Base-by-base conservation (phyloP, 2,329 filamentous ascomycete species). In the Fusarium fracticaudum region DNA sequence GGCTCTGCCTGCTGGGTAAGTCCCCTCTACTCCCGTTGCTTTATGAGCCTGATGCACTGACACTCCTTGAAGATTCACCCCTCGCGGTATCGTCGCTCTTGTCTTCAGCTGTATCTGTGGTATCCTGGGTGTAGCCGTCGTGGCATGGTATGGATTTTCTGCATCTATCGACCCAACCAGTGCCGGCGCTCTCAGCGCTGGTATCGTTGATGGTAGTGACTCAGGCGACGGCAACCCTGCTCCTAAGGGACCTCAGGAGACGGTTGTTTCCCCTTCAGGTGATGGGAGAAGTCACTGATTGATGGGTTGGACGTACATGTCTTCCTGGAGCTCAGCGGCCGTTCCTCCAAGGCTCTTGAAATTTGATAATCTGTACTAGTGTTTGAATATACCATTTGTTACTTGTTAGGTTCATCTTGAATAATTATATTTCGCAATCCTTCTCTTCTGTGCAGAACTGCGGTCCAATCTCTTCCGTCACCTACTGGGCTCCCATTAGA, bases 61-160 rank as follows among this genome's bases (percentile, higher is more conserved):
- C 53, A 26, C 35, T 35, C 26, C 15, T 45, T 24, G 22, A 8
- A 87, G 87, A 3, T 95, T 95, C 79, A 94, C 91, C 1, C 81
- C 91, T 0, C 87, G 87, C 38, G 94, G 94, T 13, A 92, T 93
- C 54, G 90, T 94, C 4, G 94, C 94, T 14, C 83, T 96, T 74
- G 91, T 92, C 12, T 95, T 96, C 80, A 94, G 91, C 78, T 89
- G 88, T 72, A 74, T 95, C 9, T 87, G 87, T 8, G 94, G 93
- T 8, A 85, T 95, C 54, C 77, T 94, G 13, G 94, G 94, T 18
- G 86, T 94, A 74, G 85, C 82, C 0, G 89, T 91, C 31, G 91
- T 96, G 64, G 87, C 86, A 5, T 91, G 92, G 82, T 95, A 93
- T 81, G 92, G 91, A 18, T 71, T 79, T 41, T 64, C 73, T 29